Base-by-base conservation (phyloP, 148 eudicot species). In the Nepenthes gracilis region DNA sequence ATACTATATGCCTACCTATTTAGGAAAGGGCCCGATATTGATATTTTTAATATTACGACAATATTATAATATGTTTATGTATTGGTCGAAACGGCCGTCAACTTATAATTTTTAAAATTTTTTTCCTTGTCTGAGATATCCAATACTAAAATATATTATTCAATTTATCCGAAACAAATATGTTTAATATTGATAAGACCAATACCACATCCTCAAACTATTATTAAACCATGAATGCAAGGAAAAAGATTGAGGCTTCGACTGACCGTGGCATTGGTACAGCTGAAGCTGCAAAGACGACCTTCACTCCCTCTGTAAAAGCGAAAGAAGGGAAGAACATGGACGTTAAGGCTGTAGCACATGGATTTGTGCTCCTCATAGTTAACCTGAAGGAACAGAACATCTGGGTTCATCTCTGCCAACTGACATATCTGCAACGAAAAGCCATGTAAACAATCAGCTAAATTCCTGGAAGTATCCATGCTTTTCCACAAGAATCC, bases 261-360 rank as follows among this genome's bases (percentile, higher is more conserved):
- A 75, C 88, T 70, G 62, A 88, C 96, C 67, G 96, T 88, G 65
- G 92, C 96, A 68, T 88, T 88, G 35, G 96, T 88, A 61, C 96
- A 88, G 62, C 96, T 88, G 58, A 88, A 88, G 86, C 92, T 88
- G 76, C 86, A 83, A 57, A 88, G 68, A 10, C 85, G 83, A 37
- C 96, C 96, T 54, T 81, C 83, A 66, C 86, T 81, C 5, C 96
- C 96, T 79, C 92, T 81, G 65, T 88, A 88, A 68, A 88, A 88
- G 37, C 92, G 84, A 58, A 88, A 88, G 78, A 88, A 88, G 35
- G 96, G 96, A 33, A 88, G 92, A 61, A 88, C 96, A 66, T 88
- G 96, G n/a, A 88, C 92, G 15, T 71, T 75, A 49, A 88, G 88
- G 57, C 86, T 67, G 56, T 88, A 83, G 55, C 96, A 83, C 96